A percentile compares a stretch with the other conserved stretches of the same genome.
phyloP scores from a whole-genome alignment of 1,284 basidiomycete species.

The Trametes hirsuta region DNA sequence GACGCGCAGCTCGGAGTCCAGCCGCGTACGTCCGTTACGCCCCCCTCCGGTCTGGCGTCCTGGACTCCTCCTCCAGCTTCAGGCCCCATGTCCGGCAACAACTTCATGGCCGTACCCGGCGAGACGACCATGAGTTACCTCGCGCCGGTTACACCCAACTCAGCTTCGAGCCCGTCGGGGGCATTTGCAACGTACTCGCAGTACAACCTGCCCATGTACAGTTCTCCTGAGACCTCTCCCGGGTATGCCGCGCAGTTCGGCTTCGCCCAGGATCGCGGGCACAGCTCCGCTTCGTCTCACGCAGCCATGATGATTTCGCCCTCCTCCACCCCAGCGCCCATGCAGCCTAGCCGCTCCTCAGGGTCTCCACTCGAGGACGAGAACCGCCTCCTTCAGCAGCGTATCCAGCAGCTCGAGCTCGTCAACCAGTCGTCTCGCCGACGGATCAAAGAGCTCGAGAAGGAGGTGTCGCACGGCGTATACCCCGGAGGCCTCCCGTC shows the following conservation, averaged over 20 bases:
- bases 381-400: constrained; percentile 41
- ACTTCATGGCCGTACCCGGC: constrained; percentile 15
- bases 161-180: constrained; percentile 24
- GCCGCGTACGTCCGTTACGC: constrained; percentile 33
- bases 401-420: constrained; percentile 50
- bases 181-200: constrained; percentile 26
- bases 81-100: constrained; percentile 13
- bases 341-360: constrained; percentile 27
- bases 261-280: constrained; percentile 26
- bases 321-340: constrained; percentile 25
- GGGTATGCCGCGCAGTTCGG: constrained; percentile 32
- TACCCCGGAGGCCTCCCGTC: constrained; percentile 38
- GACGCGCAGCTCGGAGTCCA: constrained; percentile 48
- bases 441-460: constrained; percentile 51
- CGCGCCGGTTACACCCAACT: constrained; percentile 18
- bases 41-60: constrained; percentile 38
- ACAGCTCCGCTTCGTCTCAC: constrained; percentile 14
- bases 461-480: constrained; percentile 41
- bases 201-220: constrained; percentile 31
- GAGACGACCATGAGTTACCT: constrained; percentile 21
- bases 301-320: constrained; percentile 30
- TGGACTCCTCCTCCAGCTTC: constrained; percentile 31
- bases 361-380: constrained; percentile 40
- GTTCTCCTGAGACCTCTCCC: constrained; percentile 25
- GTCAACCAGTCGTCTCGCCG: constrained; percentile 48